These are phyloP conservation scores for Coccomyxa sp. DNA, from an alignment of 139 green algal genomes.

Conservation along the genomic window DNA sequence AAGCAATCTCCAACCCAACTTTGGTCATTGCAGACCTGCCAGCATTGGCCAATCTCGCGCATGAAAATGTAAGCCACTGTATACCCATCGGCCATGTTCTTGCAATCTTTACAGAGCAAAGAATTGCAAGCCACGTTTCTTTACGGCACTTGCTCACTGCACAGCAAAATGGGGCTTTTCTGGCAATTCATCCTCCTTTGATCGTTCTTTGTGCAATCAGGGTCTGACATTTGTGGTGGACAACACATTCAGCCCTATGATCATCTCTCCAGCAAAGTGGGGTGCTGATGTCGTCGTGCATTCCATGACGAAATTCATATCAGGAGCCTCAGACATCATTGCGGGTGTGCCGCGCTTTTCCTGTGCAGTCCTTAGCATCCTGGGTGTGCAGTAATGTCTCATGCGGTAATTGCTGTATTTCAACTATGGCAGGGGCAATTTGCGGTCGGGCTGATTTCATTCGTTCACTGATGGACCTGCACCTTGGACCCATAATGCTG, in stretches of 20 bases:
- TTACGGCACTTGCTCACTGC: too few relatives aligned
- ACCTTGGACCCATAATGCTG: constrained; percentile 61
- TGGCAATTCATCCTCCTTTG: too few relatives aligned
- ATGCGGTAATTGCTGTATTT: neutral
- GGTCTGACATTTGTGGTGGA: constrained; percentile 62
- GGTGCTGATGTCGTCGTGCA: constrained; percentile 75
- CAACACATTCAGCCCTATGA: constrained; percentile 72
- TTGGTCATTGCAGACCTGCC: constrained; percentile 62
- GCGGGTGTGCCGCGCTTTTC: constrained; percentile 8
- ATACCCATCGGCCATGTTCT: too few relatives aligned
- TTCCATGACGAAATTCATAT: constrained; percentile 78
- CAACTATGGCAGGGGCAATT: neutral
- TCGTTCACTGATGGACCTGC: constrained; percentile 52
- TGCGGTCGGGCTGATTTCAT: constrained; percentile 19
- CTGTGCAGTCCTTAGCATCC: neutral
- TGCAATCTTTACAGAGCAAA: too few relatives aligned
- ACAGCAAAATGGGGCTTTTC: too few relatives aligned
- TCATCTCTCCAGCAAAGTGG: constrained; percentile 42
- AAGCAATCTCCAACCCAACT: constrained; percentile 65
- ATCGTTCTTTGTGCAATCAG: neutral
- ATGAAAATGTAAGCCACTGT: constrained; percentile 6
- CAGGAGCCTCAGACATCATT: constrained; percentile 63
- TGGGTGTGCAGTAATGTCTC: neutral
- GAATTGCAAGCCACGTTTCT: too few relatives aligned
- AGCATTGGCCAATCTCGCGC: constrained; percentile 40